phyloP scores from a whole-genome alignment of 805 yeast genomes.

The Wickerhamiella alocasiicola region DNA sequence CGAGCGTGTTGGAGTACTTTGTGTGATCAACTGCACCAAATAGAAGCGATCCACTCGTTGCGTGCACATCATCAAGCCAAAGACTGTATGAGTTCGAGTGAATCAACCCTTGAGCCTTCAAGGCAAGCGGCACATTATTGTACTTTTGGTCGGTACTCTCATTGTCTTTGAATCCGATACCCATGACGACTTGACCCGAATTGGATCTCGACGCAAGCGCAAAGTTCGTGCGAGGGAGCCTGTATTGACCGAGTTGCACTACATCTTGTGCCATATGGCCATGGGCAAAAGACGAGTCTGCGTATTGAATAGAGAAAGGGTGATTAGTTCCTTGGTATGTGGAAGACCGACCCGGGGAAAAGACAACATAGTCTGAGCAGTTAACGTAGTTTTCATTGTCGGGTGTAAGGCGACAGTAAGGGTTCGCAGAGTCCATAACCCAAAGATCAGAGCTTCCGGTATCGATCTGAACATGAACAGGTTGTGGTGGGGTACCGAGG shows the following conservation, averaged over 20 bases:
- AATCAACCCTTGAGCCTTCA: slow-evolving; percentile 32
- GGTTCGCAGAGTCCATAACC: slow-evolving; percentile 41
- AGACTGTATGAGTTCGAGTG: slow-evolving; percentile 33
- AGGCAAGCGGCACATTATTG: slow-evolving; percentile 25
- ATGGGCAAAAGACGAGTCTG: slow-evolving; percentile 39
- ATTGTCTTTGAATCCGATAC: slow-evolving; percentile 26
- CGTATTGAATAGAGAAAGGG: slow-evolving; percentile 24
- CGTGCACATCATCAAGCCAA: slow-evolving; percentile 28
- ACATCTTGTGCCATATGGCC: slow-evolving; percentile 56
- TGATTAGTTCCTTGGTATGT: slow-evolving; percentile 15
- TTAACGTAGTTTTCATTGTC: slow-evolving; percentile 1
- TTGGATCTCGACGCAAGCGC: slow-evolving; percentile 62
- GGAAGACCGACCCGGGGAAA: slow-evolving; percentile 19
- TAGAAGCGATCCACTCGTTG: slow-evolving; percentile 28
- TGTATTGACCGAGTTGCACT: slow-evolving; percentile 40
- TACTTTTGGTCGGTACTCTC: slow-evolving; percentile 25
- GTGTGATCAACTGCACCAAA: slow-evolving; percentile 34
- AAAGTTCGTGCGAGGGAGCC: slow-evolving; percentile 43
- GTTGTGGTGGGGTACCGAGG: slow-evolving; percentile 48
- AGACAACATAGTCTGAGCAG: slow-evolving; percentile 21
- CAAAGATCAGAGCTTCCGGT: slow-evolving; percentile 71
- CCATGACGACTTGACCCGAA: slow-evolving; percentile 44
- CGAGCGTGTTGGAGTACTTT: slow-evolving; percentile 30
- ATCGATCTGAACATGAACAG: slow-evolving; percentile 46
- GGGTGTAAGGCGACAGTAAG: slow-evolving; percentile 26